phyloP scores from a whole-genome alignment of 352 stramenopile genomes.

The Phytophthora boehmeriae region DNA sequence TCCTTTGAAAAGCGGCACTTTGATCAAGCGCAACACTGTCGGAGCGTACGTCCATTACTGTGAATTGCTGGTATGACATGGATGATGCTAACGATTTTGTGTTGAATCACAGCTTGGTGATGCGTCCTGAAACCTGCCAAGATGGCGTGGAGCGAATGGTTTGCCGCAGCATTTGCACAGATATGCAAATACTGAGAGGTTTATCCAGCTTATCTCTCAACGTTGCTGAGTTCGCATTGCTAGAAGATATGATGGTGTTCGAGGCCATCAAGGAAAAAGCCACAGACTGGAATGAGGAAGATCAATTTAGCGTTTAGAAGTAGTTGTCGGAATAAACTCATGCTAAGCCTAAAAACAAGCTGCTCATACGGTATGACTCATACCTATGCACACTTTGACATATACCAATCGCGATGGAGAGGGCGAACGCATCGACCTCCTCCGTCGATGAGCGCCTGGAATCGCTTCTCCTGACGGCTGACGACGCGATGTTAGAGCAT shows the following conservation, averaged over 20 bases:
- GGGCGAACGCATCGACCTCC: not conserved
- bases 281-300: conserved; percentile 13
- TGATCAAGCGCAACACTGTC: conserved; percentile 38
- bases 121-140: conserved; percentile 27
- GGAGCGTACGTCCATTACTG: conserved; percentile 38
- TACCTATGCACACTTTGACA: no score
- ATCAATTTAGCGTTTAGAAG: no score
- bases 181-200: conserved; percentile 29
- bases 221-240: conserved; percentile 21
- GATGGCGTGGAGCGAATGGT: conserved; percentile 35
- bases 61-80: not conserved
- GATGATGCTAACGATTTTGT: conserved; percentile 3
- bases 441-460: not conserved
- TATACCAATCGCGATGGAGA: not conserved
- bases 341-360: no score
- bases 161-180: conserved; percentile 31
- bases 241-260: conserved; percentile 33
- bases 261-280: conserved; percentile 21
- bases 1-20: conserved; percentile 24
- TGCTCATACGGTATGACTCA: no score
- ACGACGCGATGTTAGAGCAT: not conserved
- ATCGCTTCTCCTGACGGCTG: not conserved
- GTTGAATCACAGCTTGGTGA: conserved; percentile 16
- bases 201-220: conserved; percentile 11
- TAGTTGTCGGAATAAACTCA: no score